Evolutionary conservation across 768 basidiomycete species (phyloP), one percentile per base, ranked within the genome.

Genomic region (Phylloporus sp.): DNA sequence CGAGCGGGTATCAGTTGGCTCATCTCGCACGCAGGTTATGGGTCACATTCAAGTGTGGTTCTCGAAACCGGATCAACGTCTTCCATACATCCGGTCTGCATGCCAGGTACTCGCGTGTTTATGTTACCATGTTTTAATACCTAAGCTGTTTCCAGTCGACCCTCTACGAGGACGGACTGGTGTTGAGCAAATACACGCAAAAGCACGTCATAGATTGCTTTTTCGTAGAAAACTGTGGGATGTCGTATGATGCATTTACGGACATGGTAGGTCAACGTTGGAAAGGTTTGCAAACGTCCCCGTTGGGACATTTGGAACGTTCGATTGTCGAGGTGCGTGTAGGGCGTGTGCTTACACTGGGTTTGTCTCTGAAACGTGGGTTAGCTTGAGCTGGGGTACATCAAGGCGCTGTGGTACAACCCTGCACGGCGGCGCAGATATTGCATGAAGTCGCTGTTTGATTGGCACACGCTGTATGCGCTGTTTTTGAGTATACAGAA

Each of bases 391-490:
- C 71, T 76, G 1, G 74, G 75, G 9, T 77, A 83, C 46, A 67
- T 83, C 43, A 76, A 75, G 60, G 79, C 78, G 1, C 69, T 75
- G 31, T 90, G 84, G 79, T 74, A 69, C 42, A 90, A 89, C 55
- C 82, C 81, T 8, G 72, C 84, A 2, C 72, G 88, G 37, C 74
- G 81, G 42, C 73, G 87, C 34, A 71, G 88, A 38, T 72, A 77
- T 56, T 72, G 86, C 23, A 75, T 81, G 69, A 84, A 83, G 52
- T 71, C 77, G 0, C 60, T 85, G 27, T 54, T 80, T 3, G 78
- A 82, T 27, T 85, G 86, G 84, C 86, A 89, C 46, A 55, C 67
- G 10, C 55, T 85, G 3, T 84, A 84, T 52, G 78, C 82, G 39
- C 51, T 67, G 1, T 60, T 79, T 14, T 28, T 62, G 14, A 53